These are phyloP conservation scores for Conticribra guillardii DNA, from an alignment of 108 stramenopile species.

Conservation along the genomic window DNA sequence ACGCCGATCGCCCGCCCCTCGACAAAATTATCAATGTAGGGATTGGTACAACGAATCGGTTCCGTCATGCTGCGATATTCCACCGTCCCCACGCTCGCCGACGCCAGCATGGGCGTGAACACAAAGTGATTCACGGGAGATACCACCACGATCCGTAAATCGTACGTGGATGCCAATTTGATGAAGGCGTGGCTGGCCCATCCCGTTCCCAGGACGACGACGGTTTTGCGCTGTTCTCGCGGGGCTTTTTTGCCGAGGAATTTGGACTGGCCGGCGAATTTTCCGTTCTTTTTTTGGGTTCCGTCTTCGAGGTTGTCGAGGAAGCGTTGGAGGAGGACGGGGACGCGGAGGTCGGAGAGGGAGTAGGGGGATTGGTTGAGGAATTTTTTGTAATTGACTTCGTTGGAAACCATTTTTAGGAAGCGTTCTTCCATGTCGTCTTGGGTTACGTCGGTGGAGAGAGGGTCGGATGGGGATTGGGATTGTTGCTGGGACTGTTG, in stretches of 20 bases:
- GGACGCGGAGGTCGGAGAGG: conserved; percentile 31
- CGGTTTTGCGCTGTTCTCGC: conserved; percentile 39
- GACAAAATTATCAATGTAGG: conserved; percentile 54
- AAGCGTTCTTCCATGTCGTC: conserved; percentile 37
- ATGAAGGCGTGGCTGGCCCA: conserved; percentile 72
- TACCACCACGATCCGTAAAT: conserved; percentile 67
- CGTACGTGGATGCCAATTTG: conserved; percentile 64
- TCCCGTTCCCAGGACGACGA: conserved; percentile 58
- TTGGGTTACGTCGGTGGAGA: conserved; percentile 2
- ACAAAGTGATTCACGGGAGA: conserved; percentile 76
- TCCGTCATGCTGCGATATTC: conserved; percentile 80
- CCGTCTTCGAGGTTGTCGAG: conserved; percentile 44
- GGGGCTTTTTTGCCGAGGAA: background rate
- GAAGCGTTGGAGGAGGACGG: conserved; percentile 32
- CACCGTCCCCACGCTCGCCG: conserved; percentile 68
- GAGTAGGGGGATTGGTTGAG: conserved; percentile 42
- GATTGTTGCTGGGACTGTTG: background rate
- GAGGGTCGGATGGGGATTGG: background rate
- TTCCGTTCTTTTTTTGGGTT: conserved; percentile 40
- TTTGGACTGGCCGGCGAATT: conserved; percentile 31
- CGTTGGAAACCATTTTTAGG: conserved; percentile 52
- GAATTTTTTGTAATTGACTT: conserved; percentile 34
- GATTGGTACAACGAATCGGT: conserved; percentile 55
- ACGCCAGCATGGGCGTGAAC: conserved; percentile 82
- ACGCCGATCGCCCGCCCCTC: conserved; percentile 51